Conservation (phyloP, 2,329 filamentous ascomycete species). For the Hawksworthiomyces lignivorus region DNA sequence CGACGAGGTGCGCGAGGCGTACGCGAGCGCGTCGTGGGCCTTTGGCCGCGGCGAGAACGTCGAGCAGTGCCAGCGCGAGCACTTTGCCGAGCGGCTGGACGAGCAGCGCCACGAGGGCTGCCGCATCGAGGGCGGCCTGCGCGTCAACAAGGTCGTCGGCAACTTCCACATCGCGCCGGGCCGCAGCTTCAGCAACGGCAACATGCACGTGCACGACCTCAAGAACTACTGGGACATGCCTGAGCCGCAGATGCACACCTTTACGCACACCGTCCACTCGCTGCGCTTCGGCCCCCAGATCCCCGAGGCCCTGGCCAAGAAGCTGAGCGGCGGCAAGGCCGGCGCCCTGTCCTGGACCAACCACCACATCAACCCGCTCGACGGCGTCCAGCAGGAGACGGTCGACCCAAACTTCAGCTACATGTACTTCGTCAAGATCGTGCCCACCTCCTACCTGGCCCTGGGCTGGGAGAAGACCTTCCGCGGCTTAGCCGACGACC, state of each 20-base stretch:
- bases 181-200: conserved; percentile 90
- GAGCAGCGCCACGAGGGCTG: conserved; percentile 87
- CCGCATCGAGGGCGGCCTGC: conserved; percentile 82
- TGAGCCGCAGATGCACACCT: conserved; percentile 66
- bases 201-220: conserved; percentile 95
- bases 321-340: conserved; percentile 29
- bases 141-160: conserved; percentile 96
- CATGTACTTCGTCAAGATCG: conserved; percentile 99
- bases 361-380: conserved; percentile 87
- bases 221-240: conserved; percentile 85
- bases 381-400: conserved; percentile 68
- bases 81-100: conserved; percentile 84
- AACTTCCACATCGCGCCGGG: conserved; percentile 98
- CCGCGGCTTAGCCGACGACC: conserved; percentile 23
- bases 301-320: conserved; percentile 60
- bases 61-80: conserved; percentile 91
- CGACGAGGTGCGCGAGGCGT: conserved; percentile 92
- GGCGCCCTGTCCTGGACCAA: conserved; percentile 65
- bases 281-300: conserved; percentile 90
- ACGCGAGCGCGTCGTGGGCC: conserved; percentile 82
- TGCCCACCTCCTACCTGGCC: conserved; percentile 89
- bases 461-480: conserved; percentile 72
- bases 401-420: conserved; percentile 84
- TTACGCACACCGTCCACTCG: conserved; percentile 80
- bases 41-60: conserved; percentile 89